phyloP scores from a whole-genome alignment of 2,329 filamentous ascomycete species.

The Cladophialophora chaetospira region DNA sequence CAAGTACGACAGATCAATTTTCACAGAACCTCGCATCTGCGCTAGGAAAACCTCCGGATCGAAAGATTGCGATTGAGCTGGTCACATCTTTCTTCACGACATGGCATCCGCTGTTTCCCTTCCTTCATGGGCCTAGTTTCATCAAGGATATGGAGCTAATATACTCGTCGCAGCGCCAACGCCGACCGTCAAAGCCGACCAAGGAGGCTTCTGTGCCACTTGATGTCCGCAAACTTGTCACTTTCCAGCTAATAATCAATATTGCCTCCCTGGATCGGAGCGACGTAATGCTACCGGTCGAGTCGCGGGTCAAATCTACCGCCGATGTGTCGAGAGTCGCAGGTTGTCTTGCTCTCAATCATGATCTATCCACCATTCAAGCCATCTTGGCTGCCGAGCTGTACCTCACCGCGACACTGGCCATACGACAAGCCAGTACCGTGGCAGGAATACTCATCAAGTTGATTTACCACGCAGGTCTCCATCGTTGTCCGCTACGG shows the following conservation, averaged over 20 bases:
- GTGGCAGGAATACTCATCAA: conserved; percentile 52
- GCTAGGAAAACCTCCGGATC: conserved; percentile 33
- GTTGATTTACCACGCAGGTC: conserved; percentile 52
- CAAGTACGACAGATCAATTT: conserved; percentile 31
- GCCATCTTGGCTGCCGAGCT: conserved; percentile 53
- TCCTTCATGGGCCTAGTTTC: conserved; percentile 54
- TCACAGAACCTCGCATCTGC: conserved; percentile 36
- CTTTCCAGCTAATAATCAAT: conserved; percentile 56
- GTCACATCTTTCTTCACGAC: conserved; percentile 54
- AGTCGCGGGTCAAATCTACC: conserved; percentile 43
- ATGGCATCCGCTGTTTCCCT: conserved; percentile 57
- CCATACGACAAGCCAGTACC: conserved; percentile 52
- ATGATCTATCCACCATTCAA: conserved; percentile 48
- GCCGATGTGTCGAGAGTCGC: conserved; percentile 38
- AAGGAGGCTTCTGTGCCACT: conserved; percentile 17
- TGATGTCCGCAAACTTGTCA: conserved; percentile 41
- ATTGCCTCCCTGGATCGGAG: conserved; percentile 44
- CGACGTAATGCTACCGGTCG: conserved; percentile 38
- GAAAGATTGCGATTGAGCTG: conserved; percentile 43
- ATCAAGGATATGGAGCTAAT: conserved; percentile 49
- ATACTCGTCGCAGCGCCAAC: conserved; percentile 37
- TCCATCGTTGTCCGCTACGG: conserved; percentile 56
- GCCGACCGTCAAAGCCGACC: conserved; percentile 37
- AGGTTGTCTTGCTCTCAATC: conserved; percentile 26
- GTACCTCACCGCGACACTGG: conserved; percentile 52